Evolutionary conservation across 208 protist species (phyloP).

Genomic region (Wallacemonas sp.): DNA sequence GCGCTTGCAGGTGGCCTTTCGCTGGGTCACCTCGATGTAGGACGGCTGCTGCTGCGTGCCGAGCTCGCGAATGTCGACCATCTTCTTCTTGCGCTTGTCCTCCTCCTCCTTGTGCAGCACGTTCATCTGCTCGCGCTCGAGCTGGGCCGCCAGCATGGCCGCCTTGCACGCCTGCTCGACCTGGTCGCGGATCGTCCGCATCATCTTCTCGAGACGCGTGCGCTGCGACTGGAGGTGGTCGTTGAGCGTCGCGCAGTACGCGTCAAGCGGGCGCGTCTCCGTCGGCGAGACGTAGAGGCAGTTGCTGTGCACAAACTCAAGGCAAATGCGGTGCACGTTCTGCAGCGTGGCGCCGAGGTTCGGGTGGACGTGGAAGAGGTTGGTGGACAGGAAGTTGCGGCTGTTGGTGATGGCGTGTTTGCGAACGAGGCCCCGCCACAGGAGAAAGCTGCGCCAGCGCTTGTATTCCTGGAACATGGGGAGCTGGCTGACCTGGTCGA

Average conservation of each 20-base stretch:
- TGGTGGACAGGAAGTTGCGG: conserved; percentile 73
- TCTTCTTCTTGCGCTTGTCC: conserved; percentile 75
- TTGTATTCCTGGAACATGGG: conserved; percentile 94
- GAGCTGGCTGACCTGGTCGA: conserved; percentile 87
- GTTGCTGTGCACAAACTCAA: conserved; percentile 65
- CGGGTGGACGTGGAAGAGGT: conserved; percentile 91
- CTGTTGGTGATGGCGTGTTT: conserved; percentile 79
- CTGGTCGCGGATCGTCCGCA: conserved; percentile 80
- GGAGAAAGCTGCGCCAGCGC: conserved; percentile 92
- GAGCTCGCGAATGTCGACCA: conserved; percentile 77
- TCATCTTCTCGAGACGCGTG: conserved; percentile 80
- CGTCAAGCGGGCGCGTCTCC: conserved; percentile 80
- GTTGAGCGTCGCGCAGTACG: conserved; percentile 52
- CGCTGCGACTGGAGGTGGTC: conserved; percentile 61
- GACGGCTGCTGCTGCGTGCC: conserved; percentile 88
- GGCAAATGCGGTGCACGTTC: conserved; percentile 75
- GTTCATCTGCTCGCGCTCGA: conserved; percentile 76
- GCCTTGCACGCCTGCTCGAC: conserved; percentile 92
- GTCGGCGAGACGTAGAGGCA: conserved; percentile 68
- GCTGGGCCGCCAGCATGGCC: conserved; percentile 85
- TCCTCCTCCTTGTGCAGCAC: conserved; percentile 69
- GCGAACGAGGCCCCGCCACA: conserved; percentile 92
- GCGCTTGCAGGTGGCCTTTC: conserved; percentile 87
- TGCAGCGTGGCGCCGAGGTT: conserved; percentile 80
- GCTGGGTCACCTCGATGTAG: conserved; percentile 94